phyloP scores from a whole-genome alignment of 2,329 filamentous ascomycete genomes.

The Bipolaris zeicola region DNA sequence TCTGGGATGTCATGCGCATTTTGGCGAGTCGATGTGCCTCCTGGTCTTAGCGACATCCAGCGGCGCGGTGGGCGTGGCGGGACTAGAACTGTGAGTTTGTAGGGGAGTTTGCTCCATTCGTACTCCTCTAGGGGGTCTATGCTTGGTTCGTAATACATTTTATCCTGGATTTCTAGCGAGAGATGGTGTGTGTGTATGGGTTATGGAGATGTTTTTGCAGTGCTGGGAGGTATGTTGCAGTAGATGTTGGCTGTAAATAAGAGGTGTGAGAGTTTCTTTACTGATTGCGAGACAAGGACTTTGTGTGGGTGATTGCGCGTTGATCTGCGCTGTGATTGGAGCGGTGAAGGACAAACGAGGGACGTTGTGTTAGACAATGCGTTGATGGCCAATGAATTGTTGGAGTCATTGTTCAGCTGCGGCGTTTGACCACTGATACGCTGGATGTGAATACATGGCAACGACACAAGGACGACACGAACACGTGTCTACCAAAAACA shows the following conservation, averaged over 20 bases:
- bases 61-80: slow-evolving; percentile 27
- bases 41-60: slow-evolving; percentile 26
- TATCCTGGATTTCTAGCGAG: too few relatives aligned
- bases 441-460: too few relatives aligned
- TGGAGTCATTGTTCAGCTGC: background rate
- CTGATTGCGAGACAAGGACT: background rate
- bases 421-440: background rate
- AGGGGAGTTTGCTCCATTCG: slow-evolving; percentile 27
- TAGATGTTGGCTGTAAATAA: background rate
- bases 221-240: too few relatives aligned
- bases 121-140: slow-evolving; percentile 29
- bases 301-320: background rate
- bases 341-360: background rate
- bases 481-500: too few relatives aligned
- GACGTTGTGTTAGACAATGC: background rate
- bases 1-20: slow-evolving; percentile 7
- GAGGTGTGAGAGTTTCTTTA: background rate
- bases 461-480: too few relatives aligned
- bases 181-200: background rate
- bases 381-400: too few relatives aligned
- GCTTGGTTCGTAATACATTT: slow-evolving; percentile 1
- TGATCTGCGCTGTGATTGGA: background rate
- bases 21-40: slow-evolving; percentile 5
- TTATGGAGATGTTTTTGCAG: background rate
- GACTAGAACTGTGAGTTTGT: slow-evolving; percentile 28